Evolutionary conservation across 1,284 basidiomycete genomes (phyloP), one percentile per base, ranked within the genome.

Genomic region (Rhodotorula sp.): DNA sequence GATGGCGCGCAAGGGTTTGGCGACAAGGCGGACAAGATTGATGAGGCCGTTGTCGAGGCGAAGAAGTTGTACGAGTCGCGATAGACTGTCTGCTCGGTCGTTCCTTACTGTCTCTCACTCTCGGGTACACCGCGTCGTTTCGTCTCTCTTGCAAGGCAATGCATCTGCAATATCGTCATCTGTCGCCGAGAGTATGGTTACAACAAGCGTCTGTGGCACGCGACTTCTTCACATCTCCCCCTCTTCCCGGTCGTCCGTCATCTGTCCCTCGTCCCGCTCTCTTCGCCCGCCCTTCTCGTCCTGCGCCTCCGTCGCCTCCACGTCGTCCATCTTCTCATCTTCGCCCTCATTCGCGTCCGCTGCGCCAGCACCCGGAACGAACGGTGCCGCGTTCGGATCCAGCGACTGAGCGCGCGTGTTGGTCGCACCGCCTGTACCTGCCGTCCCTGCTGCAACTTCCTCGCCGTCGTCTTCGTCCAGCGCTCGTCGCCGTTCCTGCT

Each of bases 1-100:
- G 94, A 96, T 59, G 85, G 86, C 65, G 89, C 89, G 4, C 92
- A 94, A 77, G 94, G 94, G 57, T 87, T 94, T 26, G 94, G 94
- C 55, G 81, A 83, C 16, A 85, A 92, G 73, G 79, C 84, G 4
- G 81, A 81, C 53, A 89, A 87, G 80, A 81, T 93, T 4, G 81
- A 85, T 28, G 90, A 91, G 70, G 94, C 91, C 2, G 78, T 94
- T 46, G 80, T 37, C 37, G 58, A 47, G 37, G 72, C 72, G 15
- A 54, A 67, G 63, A 55, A 58, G 62, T 46, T 67, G n/a, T 71
- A 63, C 40, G 44, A 52, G 7, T 55, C 60, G 54, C 50, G 65
- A 30, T 30, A 47, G 57, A 48, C 26, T 22, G 16, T 30, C 44
- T 26, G 11, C 34, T 6, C 6, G 34, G 34, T 10, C n/a, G 7